Evolutionary conservation across 1,139 yeast genomes (phyloP), one percentile per base, ranked within the genome.

Genomic region (Nematodospora anomalae): DNA sequence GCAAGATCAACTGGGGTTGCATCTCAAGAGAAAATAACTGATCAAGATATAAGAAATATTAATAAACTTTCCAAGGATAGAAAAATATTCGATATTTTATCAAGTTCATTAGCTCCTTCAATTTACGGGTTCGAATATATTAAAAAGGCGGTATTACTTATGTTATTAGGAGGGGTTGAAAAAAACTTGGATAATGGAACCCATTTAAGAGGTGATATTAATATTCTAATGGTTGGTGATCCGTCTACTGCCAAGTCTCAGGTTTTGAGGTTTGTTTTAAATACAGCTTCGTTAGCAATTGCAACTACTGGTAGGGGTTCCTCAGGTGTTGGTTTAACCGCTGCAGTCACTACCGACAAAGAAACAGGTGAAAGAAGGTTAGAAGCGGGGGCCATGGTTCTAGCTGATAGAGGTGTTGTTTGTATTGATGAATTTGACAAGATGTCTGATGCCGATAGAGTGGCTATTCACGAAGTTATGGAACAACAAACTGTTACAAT

Each of bases 301-400:
- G 97, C 98, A 18, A 94, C 99, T 1, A 94, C 99, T 1, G 99
- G 99, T 69, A 80, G 96, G 61, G 99, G 98, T 43, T 90, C 97
- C 11, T 90, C 98, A 0, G 99, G 98, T 62, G 99, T 94, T 33
- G 99, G 98, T 85, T 77, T 92, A 55, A 92, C 99, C 0, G 99
- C 99, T 10, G 98, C 99, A 0, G 99, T 92, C 4, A 90, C 97
- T 3, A 79, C 92, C 3, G 99, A 92, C 61, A 83, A 83, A 53
- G 98, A 92, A 61, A 92, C 98, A 1, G 98, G 98, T 36, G 99
- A 92, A 66, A 75, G 97, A 56, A 76, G 96, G 51, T 70, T 92
- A 47, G 98, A 94, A 63, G 99, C 98, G 1, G 99, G 99, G 72
- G 99, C 99, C 3, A 92, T 92, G 98, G 98, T 92, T 31, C 70